Evolutionary conservation across 305 asterid genomes (phyloP).

Genomic region (Solanum hybrid): DNA sequence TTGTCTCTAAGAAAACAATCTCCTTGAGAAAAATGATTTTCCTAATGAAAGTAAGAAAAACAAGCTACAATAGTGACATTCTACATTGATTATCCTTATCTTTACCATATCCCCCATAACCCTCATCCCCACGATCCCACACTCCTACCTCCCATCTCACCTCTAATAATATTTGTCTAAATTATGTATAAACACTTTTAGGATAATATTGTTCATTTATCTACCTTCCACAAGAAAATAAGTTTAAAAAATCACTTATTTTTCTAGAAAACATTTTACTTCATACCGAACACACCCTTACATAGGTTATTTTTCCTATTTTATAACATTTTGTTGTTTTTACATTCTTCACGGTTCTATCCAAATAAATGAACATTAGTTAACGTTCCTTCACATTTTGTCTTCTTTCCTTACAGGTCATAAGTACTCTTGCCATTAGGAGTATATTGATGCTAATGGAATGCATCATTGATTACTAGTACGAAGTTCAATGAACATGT

Average conservation of each 20-base stretch:
- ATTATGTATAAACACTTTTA: background rate
- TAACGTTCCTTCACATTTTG: background rate
- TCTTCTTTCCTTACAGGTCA: background rate
- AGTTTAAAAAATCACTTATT: background rate
- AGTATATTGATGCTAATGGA: background rate
- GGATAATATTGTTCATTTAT: background rate
- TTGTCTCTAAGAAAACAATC: background rate
- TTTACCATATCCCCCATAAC: background rate
- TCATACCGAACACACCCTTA: background rate
- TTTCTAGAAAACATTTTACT: background rate
- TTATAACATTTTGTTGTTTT: background rate
- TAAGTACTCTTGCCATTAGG: background rate
- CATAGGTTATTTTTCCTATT: background rate
- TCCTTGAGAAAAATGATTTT: background rate
- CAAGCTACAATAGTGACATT: background rate
- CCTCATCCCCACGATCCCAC: background rate
- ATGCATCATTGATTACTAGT: background rate
- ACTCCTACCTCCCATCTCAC: background rate
- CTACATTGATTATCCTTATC: too few relatives aligned
- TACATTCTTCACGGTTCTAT: background rate
- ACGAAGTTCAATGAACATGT: background rate
- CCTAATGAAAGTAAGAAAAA: too few relatives aligned
- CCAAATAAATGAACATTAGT: background rate
- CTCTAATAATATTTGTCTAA: background rate
- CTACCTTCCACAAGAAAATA: background rate